Conservation (phyloP, 257 asterid species). For the Linaria vulgaris region DNA sequence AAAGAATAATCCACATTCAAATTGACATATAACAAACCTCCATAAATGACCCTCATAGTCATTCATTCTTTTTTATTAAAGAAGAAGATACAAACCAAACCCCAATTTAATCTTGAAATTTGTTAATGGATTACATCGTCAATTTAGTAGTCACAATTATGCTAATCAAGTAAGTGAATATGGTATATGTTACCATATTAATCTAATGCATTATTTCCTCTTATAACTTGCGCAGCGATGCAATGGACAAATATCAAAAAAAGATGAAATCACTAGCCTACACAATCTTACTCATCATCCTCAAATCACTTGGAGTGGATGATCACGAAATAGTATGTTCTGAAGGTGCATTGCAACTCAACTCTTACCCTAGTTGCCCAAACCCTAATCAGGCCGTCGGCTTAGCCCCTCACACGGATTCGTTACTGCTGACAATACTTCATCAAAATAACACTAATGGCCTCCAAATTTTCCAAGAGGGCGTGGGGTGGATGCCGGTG, state of each 20-base stretch:
- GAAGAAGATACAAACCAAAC: not conserved
- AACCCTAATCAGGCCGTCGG: slow-evolving; percentile 70
- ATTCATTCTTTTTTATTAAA: not conserved
- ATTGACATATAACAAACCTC: not conserved
- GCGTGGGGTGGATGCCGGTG: slow-evolving; percentile 50
- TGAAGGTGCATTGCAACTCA: slow-evolving; percentile 62
- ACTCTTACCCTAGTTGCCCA: slow-evolving; percentile 84
- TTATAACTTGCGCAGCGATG: slow-evolving; percentile 35
- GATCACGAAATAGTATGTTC: slow-evolving; percentile 32
- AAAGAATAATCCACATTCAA: not conserved
- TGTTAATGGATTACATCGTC: not conserved
- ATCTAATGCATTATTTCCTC: not conserved
- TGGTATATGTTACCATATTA: not conserved
- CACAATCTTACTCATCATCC: slow-evolving; percentile 42
- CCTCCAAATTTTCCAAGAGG: slow-evolving; percentile 57
- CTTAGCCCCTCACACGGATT: slow-evolving; percentile 80
- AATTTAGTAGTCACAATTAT: not conserved
- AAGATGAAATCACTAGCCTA: slow-evolving; percentile 56
- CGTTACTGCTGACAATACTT: slow-evolving; percentile 65
- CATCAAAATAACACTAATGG: slow-evolving; percentile 69
- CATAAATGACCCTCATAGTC: not conserved
- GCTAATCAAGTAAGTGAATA: not conserved
- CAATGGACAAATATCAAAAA: slow-evolving; percentile 64
- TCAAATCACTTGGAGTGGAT: slow-evolving; percentile 44
- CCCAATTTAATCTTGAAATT: not conserved